Evolutionary conservation across 768 basidiomycete genomes (phyloP).

Genomic region (Amanita molliuscula): DNA sequence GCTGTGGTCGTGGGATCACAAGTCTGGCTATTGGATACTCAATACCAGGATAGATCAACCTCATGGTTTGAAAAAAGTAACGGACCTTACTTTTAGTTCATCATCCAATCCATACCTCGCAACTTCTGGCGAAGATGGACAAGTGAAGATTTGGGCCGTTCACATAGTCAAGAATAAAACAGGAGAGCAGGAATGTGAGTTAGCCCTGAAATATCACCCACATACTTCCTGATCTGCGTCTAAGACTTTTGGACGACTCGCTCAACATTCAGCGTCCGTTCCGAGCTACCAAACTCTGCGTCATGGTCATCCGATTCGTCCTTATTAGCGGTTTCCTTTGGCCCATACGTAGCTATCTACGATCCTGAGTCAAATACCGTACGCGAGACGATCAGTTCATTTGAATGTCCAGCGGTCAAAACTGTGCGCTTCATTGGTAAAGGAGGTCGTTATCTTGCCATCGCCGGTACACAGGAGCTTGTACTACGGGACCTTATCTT

Average conservation of each 20-base stretch:
- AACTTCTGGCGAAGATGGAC: conserved; percentile 66
- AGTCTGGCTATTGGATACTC: conserved; percentile 53
- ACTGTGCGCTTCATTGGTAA: conserved; percentile 58
- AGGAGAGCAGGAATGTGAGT: conserved; percentile 43
- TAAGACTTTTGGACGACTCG: conserved; percentile 75
- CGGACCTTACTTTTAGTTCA: conserved; percentile 63
- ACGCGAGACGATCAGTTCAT: conserved; percentile 47
- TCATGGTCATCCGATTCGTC: conserved; percentile 86
- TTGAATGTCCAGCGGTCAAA: conserved; percentile 35
- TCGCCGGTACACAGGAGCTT: conserved; percentile 36
- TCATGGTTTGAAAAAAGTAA: conserved; percentile 58
- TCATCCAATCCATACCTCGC: conserved; percentile 37
- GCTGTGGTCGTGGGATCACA: conserved; percentile 80
- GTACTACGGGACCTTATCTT: conserved; percentile 66
- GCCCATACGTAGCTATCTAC: conserved; percentile 61
- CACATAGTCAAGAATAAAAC: conserved; percentile 34
- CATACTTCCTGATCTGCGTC: conserved; percentile 3
- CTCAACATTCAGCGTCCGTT: conserved; percentile 60
- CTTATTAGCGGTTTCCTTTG: conserved; percentile 66
- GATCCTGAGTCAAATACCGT: conserved; percentile 55
- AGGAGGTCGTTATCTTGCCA: conserved; percentile 61
- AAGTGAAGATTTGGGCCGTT: conserved; percentile 76
- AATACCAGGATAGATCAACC: conserved; percentile 88
- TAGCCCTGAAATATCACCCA: background rate
- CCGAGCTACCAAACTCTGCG: conserved; percentile 51